phyloP scores from a whole-genome alignment of 352 stramenopile genomes.

The Peronosclerospora sorghi region DNA sequence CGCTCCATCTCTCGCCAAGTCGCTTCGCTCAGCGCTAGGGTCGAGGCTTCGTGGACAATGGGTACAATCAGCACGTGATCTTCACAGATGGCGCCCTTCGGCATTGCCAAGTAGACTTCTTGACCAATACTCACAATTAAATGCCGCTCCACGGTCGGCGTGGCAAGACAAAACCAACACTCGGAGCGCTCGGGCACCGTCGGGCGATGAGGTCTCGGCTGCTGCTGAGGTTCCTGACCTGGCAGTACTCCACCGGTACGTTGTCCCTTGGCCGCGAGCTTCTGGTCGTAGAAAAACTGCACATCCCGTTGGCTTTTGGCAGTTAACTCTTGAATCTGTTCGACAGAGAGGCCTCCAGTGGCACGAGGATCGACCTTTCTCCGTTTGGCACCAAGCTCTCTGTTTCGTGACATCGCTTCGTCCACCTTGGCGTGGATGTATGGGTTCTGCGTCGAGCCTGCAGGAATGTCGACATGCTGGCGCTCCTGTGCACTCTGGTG shows the following conservation, averaged over 20 bases:
- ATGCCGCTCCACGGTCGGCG: conserved; percentile 62
- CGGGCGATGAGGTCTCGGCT: conserved; percentile 17
- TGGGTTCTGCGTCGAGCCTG: conserved; percentile 62
- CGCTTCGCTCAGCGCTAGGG: conserved; percentile 29
- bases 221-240: conserved; percentile 12
- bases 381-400: conserved; percentile 31
- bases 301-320: conserved; percentile 22
- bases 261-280: conserved; percentile 40
- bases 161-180: conserved; percentile 81
- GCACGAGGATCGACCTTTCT: conserved; percentile 19
- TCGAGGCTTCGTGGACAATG: conserved; percentile 61
- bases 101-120: conserved; percentile 71
- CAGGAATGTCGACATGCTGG: conserved; percentile 44
- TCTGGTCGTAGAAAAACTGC: conserved; percentile 77
- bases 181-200: conserved; percentile 48
- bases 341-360: conserved; percentile 31
- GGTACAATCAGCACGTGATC: conserved; percentile 73
- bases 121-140: conserved; percentile 76
- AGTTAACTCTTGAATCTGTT: conserved; percentile 58
- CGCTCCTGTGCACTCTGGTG: conserved; percentile 17
- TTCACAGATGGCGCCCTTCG: conserved; percentile 65
- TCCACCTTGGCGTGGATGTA: conserved; percentile 34
- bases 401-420: conserved; percentile 5
- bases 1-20: conserved; percentile 46
- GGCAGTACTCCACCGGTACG: conserved; percentile 30